A percentile compares a stretch with the other conserved stretches of the same genome.
These are phyloP conservation scores for Fraxinus greggii DNA, from an alignment of 305 asterid species.

Conservation along the genomic window DNA sequence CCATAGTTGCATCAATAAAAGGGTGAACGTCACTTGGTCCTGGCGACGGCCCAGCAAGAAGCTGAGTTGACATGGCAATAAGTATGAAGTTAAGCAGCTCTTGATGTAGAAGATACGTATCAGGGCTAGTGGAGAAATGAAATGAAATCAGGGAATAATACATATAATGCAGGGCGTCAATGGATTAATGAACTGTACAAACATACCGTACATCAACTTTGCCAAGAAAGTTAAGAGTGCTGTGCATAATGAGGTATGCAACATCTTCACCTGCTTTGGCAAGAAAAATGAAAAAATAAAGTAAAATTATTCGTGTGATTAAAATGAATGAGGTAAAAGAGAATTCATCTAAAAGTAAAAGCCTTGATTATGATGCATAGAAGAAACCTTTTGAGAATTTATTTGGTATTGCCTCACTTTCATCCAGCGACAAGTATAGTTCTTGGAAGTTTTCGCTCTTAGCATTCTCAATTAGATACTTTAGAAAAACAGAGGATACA, in stretches of 20 bases:
- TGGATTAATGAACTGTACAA: conserved; percentile 15
- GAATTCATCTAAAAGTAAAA: conserved; percentile 4
- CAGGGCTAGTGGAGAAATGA: conserved; percentile 42
- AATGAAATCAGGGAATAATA: conserved; percentile 23
- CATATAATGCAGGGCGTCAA: conserved; percentile 17
- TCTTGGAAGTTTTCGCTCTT: conserved; percentile 74
- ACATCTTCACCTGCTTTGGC: conserved; percentile 55
- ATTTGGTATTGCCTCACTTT: conserved; percentile 58
- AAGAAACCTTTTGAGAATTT: conserved; percentile 61
- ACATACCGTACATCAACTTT: conserved; percentile 75
- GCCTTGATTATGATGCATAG: background rate
- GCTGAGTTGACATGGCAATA: conserved; percentile 87
- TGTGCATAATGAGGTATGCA: conserved; percentile 55
- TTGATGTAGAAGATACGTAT: conserved; percentile 71
- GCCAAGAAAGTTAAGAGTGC: conserved; percentile 65
- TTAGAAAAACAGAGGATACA: conserved; percentile 82
- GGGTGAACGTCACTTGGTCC: conserved; percentile 85
- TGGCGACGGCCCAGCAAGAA: conserved; percentile 83
- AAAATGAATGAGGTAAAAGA: conserved; percentile 4
- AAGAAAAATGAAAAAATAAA: background rate
- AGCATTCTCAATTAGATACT: conserved; percentile 73
- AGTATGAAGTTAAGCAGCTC: conserved; percentile 85
- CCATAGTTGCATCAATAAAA: conserved; percentile 82
- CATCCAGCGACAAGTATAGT: conserved; percentile 64
- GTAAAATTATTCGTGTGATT: background rate